Evolutionary conservation across 2,329 filamentous ascomycete species (phyloP).

Genomic region (Colletotrichum sp.): DNA sequence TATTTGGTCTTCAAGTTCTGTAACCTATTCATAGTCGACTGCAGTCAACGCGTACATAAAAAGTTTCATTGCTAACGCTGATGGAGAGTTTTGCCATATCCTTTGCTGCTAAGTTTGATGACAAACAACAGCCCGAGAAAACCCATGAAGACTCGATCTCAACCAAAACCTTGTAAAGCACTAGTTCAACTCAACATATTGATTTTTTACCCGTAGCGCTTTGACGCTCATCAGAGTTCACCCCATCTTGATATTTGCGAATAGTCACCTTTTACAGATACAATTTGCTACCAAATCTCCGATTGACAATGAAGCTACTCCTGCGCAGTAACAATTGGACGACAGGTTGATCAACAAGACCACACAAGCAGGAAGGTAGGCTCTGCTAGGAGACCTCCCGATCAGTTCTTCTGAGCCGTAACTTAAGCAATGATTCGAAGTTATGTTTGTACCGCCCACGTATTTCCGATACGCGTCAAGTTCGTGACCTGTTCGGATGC

Average conservation of each 20-base stretch:
- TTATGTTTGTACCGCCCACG: neutral
- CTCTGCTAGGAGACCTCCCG: neutral
- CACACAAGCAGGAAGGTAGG: neutral
- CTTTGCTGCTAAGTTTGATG: neutral
- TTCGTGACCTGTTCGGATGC: neutral
- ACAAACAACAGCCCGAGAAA: neutral
- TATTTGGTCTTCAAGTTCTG: neutral
- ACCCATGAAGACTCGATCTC: neutral
- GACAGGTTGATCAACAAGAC: neutral
- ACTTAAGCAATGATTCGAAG: neutral
- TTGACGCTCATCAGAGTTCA: accelerated
- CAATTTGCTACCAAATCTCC: neutral
- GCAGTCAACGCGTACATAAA: neutral
- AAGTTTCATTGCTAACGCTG: accelerated
- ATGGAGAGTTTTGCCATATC: neutral
- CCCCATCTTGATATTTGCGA: neutral
- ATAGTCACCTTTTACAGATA: neutral
- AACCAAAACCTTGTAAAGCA: neutral
- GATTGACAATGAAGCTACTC: neutral
- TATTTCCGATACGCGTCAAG: neutral
- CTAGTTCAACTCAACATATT: neutral
- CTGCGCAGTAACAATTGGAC: no score
- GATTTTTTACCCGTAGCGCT: neutral
- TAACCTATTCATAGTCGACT: neutral
- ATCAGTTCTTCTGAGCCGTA: neutral